These are phyloP conservation scores for Trametes punicea DNA, from an alignment of 768 basidiomycete genomes.

Conservation along the genomic window DNA sequence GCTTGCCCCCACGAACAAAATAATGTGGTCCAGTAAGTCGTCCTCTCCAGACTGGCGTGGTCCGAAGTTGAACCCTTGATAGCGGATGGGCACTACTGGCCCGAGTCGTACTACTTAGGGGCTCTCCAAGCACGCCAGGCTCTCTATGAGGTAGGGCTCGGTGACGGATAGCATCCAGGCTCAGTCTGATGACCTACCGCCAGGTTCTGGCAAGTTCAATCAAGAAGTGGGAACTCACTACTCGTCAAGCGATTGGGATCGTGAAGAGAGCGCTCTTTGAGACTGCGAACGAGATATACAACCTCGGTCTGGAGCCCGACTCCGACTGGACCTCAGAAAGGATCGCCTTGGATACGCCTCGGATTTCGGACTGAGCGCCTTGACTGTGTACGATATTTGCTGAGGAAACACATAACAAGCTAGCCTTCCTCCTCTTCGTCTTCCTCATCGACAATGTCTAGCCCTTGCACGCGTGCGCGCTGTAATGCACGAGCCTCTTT, in stretches of 20 bases:
- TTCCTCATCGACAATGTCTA: constrained; percentile 51
- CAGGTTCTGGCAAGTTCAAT: constrained; percentile 60
- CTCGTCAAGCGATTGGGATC: constrained; percentile 51
- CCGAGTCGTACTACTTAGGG: constrained; percentile 72
- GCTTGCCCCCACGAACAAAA: constrained; percentile 71
- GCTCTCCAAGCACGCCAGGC: constrained; percentile 59
- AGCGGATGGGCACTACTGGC: constrained; percentile 74
- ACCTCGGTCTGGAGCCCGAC: constrained; percentile 43
- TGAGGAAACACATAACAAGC: no score
- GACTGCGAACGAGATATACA: constrained; percentile 64
- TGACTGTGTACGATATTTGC: background rate
- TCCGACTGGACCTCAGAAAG: background rate
- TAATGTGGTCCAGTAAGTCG: constrained; percentile 73
- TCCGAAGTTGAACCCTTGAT: background rate
- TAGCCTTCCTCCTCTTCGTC: constrained; percentile 16
- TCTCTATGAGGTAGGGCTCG: constrained; percentile 48
- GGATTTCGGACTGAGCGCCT: background rate
- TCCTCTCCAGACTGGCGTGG: background rate
- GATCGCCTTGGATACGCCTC: background rate
- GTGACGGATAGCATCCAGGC: background rate
- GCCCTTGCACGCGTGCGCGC: constrained; percentile 47
- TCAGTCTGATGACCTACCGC: background rate
- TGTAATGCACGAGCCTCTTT: constrained; percentile 48
- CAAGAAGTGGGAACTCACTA: constrained; percentile 45
- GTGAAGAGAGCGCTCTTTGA: constrained; percentile 59